Percentiles rank a stretch among this genome's conserved stretches.
Conservation (phyloP, 2,329 filamentous ascomycete genomes). For the Ramularia collo-cygni region DNA sequence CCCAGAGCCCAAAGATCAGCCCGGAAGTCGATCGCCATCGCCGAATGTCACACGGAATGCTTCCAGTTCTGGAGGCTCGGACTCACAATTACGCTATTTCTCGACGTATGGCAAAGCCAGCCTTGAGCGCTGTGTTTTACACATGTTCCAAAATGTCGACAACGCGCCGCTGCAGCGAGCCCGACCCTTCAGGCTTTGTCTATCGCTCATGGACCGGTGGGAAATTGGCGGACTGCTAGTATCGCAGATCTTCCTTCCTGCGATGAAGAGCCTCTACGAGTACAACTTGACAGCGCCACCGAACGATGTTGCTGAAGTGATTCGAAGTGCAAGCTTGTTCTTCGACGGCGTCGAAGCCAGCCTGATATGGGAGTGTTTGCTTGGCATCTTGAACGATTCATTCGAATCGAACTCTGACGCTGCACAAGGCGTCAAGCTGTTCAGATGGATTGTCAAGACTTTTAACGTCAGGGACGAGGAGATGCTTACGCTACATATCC, state of each 20-base stretch:
- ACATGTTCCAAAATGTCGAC: constrained; percentile 60
- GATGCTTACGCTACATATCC: constrained; percentile 82
- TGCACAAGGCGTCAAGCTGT: constrained; percentile 57
- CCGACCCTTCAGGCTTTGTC: constrained; percentile 80
- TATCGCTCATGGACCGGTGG: constrained; percentile 97
- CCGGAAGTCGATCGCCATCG: constrained; percentile 18
- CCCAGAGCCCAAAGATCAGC: constrained; percentile 50
- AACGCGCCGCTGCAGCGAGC: constrained; percentile 60
- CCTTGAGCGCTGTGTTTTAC: constrained; percentile 65
- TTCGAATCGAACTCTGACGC: constrained; percentile 4
- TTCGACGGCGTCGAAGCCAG: constrained; percentile 96
- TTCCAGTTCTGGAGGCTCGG: constrained; percentile 43
- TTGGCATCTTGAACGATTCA: constrained; percentile 16
- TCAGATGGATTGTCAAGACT: constrained; percentile 73
- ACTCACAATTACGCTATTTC: constrained; percentile 64
- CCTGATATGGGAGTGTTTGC: constrained; percentile 61
- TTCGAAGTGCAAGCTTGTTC: constrained; percentile 89
- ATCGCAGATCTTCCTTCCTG: constrained; percentile 78
- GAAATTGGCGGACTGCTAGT: constrained; percentile 89
- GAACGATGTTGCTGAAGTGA: constrained; percentile 72
- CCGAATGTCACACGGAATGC: constrained; percentile 15
- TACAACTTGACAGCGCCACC: constrained; percentile 65
- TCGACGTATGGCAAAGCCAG: constrained; percentile 68
- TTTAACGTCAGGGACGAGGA: constrained; percentile 97
- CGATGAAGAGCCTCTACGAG: constrained; percentile 69